phyloP scores from a whole-genome alignment of 176 grass and related monocot species.

The Bromus sterilis region DNA sequence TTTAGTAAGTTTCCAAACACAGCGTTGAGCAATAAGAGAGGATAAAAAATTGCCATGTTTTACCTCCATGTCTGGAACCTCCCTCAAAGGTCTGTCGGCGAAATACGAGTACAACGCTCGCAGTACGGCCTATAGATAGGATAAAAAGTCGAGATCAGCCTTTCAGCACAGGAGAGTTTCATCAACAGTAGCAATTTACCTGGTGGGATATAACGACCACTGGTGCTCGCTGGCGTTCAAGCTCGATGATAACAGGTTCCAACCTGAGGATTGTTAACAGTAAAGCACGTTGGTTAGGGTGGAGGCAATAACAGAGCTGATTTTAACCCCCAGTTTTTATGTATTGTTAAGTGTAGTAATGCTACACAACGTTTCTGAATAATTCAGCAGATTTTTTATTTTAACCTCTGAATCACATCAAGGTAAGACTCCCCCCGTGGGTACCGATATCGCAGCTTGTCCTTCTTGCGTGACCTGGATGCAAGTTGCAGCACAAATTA shows the following conservation, averaged over 20 bases:
- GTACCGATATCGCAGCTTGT: constrained; percentile 97
- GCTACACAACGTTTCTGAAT: background rate
- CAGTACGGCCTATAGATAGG: constrained; percentile 59
- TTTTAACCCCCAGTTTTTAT: background rate
- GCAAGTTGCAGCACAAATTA: constrained; percentile 19
- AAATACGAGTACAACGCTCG: constrained; percentile 95
- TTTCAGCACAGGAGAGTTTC: background rate
- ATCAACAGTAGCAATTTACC: constrained; percentile 34
- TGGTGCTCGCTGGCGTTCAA: constrained; percentile 90
- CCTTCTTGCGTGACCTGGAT: constrained; percentile 84
- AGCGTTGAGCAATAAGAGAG: background rate
- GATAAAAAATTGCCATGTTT: background rate
- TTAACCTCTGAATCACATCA: constrained; percentile 95
- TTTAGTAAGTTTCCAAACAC: background rate
- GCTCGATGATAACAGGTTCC: constrained; percentile 96
- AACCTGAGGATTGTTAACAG: constrained; percentile 37
- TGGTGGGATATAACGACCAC: constrained; percentile 99
- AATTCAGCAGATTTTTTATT: background rate
- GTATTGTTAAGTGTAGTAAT: background rate
- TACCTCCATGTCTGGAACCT: constrained; percentile 92
- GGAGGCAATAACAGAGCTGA: background rate
- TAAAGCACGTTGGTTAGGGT: background rate
- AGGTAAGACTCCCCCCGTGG: constrained; percentile 97
- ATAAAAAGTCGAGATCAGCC: constrained; percentile 3
- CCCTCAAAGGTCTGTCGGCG: constrained; percentile 80